phyloP scores from a whole-genome alignment of 2,329 filamentous ascomycete species.

The Aureobasidium namibiae region DNA sequence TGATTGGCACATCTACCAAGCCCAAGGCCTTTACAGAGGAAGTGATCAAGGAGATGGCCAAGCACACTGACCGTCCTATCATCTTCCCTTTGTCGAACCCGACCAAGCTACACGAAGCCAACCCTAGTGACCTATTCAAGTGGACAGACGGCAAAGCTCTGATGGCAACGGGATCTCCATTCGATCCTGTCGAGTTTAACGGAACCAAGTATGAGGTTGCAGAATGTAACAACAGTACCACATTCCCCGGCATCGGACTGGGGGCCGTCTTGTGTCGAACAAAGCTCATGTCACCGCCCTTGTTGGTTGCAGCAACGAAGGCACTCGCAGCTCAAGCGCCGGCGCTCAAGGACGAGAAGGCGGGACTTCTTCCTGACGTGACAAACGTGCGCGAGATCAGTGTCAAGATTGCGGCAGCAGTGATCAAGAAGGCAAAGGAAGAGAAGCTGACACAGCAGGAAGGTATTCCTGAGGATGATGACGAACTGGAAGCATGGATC shows the following conservation, averaged over 20 bases:
- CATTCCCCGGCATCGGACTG: conserved; percentile 79
- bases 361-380: conserved; percentile 68
- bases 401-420: conserved; percentile 65
- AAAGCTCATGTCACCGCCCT: conserved; percentile 60
- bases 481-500: conserved; percentile 61
- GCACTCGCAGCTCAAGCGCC: conserved; percentile 65
- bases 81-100: conserved; percentile 84
- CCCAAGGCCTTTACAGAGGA: conserved; percentile 69
- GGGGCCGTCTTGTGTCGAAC: conserved; percentile 66
- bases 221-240: conserved; percentile 83
- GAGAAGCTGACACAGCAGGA: conserved; percentile 60
- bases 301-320: conserved; percentile 73
- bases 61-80: conserved; percentile 67
- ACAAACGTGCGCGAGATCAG: conserved; percentile 66
- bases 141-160: conserved; percentile 75
- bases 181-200: conserved; percentile 59
- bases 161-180: conserved; percentile 77
- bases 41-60: conserved; percentile 66
- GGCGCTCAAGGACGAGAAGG: conserved; percentile 54
- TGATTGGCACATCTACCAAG: conserved; percentile 77
- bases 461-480: conserved; percentile 53
- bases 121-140: conserved; percentile 62
- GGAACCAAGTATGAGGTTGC: conserved; percentile 53
- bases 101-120: conserved; percentile 73
- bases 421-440: conserved; percentile 62